Conservation (phyloP, 768 basidiomycete species). For the Termitomyces sp. region DNA sequence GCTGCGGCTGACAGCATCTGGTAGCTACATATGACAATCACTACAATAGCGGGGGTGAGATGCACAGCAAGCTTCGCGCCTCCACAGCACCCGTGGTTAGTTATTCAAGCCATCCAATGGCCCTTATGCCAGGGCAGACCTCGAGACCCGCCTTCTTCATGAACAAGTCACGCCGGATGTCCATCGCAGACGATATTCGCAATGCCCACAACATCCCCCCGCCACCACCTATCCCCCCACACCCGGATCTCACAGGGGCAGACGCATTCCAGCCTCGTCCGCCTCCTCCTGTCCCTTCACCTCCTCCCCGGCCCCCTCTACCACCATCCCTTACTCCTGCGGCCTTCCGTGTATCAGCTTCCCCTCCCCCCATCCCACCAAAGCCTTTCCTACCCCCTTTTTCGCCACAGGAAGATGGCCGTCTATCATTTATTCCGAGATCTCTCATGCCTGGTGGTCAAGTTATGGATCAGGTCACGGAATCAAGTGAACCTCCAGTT, state of each 20-base stretch:
- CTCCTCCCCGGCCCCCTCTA: constrained; percentile 26
- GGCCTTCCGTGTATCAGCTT: constrained; percentile 14
- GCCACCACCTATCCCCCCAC: constrained; percentile 24
- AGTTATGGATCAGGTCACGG: background rate
- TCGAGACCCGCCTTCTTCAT: constrained; percentile 22
- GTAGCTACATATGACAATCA: constrained; percentile 17
- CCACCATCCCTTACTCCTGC: constrained; percentile 9
- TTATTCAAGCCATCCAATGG: constrained; percentile 19
- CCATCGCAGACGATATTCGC: constrained; percentile 16
- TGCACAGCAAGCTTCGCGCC: constrained; percentile 14
- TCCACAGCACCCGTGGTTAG: constrained; percentile 21
- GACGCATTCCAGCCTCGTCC: constrained; percentile 28
- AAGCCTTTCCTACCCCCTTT: constrained; percentile 26
- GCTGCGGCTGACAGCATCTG: background rate
- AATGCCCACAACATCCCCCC: constrained; percentile 11
- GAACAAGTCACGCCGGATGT: constrained; percentile 13
- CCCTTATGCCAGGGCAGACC: constrained; percentile 19
- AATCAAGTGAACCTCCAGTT: constrained; percentile 18
- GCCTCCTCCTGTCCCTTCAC: constrained; percentile 18
- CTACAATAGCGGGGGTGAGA: constrained; percentile 1
- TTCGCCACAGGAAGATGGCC: background rate
- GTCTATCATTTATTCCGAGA: background rate
- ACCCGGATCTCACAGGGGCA: constrained; percentile 29
- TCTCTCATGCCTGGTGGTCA: constrained; percentile 1
- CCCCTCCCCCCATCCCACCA: constrained; percentile 38